Evolutionary conservation across 768 basidiomycete species (phyloP), one percentile per base, ranked within the genome.

Genomic region (Rhodotorula kratochvilovae): DNA sequence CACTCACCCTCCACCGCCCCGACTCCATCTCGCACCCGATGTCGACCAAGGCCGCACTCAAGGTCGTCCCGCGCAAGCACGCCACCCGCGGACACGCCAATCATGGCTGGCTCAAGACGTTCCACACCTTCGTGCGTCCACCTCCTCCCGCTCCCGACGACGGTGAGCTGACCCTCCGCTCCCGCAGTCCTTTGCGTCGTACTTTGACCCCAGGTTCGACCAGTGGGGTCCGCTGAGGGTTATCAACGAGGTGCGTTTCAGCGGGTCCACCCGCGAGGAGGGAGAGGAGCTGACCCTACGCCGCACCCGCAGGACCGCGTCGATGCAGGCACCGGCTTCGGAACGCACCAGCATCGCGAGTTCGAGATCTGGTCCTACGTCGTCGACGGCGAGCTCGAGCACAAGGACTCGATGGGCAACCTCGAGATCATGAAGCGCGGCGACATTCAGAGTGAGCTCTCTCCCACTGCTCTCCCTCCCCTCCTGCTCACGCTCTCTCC

Each of bases 361-460:
- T 91, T 90, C 74, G 92, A 96, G 77, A 97, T 96, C 71, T 96
- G 93, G 82, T 89, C 88, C 2, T 95, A 96, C 78, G 83, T 94
- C 66, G 86, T 95, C 50, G 80, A 82, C 29, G 92, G 91, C 8
- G 84, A 88, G 76, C 84, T 92, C 43, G 88, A 91, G 79, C 91
- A 93, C 82, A 85, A 89, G 80, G 95, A 97, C 81, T 90, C 88
- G 11, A 90, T 96, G 89, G 88, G 89, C 50, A 95, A 95, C 81
- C 85, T 85, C 64, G 95, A 98, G 80, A 84, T 93, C 68, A 86
- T 97, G 78, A 87, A 88, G 79, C 87, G 92, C 25, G 95, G 95
- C 1, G 89, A 92, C 76, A 76, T 97, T 43, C 94, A 97, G 80
- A 86, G 70, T 96, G 82, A 93, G 66, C 12, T 33, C 31, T 57